These are phyloP conservation scores for Closterium sp. DNA, from an alignment of 139 green algal genomes.

Conservation along the genomic window DNA sequence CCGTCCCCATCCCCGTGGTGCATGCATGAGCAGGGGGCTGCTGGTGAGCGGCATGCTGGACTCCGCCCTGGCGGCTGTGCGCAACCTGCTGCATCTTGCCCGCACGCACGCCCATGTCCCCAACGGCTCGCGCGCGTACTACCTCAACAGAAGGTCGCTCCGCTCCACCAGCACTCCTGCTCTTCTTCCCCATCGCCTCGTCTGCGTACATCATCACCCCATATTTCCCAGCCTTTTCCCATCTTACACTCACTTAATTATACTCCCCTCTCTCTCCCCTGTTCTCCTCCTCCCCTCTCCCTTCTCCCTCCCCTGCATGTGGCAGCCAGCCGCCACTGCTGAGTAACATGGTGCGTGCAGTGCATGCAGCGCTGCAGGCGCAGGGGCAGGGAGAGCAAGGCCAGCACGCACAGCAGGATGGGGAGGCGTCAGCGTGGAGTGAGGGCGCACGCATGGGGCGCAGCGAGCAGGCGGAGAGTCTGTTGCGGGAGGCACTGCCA, in stretches of 20 bases:
- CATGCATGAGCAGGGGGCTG: slow-evolving; percentile 62
- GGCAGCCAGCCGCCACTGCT: slow-evolving; percentile 84
- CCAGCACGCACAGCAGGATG: background rate
- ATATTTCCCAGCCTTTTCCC: background rate
- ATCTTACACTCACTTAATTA: background rate
- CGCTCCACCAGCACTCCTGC: background rate
- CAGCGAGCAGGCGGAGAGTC: slow-evolving; percentile 35
- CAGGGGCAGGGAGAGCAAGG: slow-evolving; percentile 20
- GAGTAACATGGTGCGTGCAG: slow-evolving; percentile 50
- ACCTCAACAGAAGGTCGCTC: slow-evolving; percentile 83
- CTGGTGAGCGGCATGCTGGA: slow-evolving; percentile 69
- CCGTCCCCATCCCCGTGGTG: background rate
- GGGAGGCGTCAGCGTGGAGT: background rate
- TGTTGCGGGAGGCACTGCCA: slow-evolving; percentile 62
- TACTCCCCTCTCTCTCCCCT: slow-evolving; percentile 3
- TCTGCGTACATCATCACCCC: background rate
- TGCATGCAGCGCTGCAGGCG: slow-evolving; percentile 68
- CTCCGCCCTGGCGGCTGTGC: slow-evolving; percentile 63
- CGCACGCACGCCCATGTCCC: slow-evolving; percentile 77
- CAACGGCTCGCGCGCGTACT: slow-evolving; percentile 88
- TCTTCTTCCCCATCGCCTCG: background rate
- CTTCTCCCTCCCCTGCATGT: background rate
- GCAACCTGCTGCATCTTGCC: slow-evolving; percentile 75
- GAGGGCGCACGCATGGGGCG: background rate
- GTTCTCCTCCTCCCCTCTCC: background rate